These are phyloP conservation scores for Solanum neorickii DNA, from an alignment of 257 asterid species.

Conservation along the genomic window DNA sequence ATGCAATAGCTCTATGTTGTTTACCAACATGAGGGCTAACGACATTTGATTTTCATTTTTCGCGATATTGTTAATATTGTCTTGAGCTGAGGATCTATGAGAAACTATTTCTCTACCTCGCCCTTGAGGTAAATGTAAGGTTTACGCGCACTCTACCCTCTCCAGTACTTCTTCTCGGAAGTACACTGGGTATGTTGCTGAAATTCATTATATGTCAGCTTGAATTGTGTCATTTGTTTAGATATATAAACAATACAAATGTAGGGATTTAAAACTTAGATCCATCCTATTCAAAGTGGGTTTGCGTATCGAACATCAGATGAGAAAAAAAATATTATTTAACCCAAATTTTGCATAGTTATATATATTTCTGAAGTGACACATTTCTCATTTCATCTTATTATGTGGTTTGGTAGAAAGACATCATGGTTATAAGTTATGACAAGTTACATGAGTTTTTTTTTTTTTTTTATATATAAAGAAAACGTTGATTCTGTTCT, in stretches of 20 bases:
- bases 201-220: too few species aligned
- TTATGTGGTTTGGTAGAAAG: background rate
- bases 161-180: too few species aligned
- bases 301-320: background rate
- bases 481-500: background rate
- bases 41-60: background rate
- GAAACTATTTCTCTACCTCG: too few species aligned
- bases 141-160: too few species aligned
- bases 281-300: background rate
- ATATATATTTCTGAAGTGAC: background rate
- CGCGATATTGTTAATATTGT: background rate
- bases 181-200: too few species aligned
- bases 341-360: background rate
- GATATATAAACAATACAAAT: too few species aligned
- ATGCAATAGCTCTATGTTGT: background rate
- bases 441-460: background rate
- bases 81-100: too few species aligned
- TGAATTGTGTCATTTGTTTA: too few species aligned
- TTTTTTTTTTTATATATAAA: background rate
- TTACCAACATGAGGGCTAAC: background rate
- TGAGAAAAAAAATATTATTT: background rate
- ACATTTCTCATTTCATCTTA: background rate
- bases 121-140: too few species aligned
- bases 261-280: too few species aligned
- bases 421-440: background rate